Evolutionary conservation across 495 filamentous ascomycete genomes (phyloP).

Genomic region (Cetradonia linearis): DNA sequence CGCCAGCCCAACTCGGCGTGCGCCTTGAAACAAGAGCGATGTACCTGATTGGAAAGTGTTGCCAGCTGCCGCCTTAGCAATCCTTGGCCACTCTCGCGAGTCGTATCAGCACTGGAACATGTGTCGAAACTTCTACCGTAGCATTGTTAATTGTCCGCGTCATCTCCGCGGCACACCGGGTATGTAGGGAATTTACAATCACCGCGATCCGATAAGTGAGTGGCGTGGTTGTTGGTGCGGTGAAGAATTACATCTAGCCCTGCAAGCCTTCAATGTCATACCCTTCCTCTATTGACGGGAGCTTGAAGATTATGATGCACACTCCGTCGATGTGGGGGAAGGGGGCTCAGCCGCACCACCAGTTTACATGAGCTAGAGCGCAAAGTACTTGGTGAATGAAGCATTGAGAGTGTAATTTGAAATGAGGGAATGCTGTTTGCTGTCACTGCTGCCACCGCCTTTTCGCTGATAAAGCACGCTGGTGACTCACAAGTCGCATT

Average conservation of each 20-base stretch:
- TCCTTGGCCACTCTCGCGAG: background rate
- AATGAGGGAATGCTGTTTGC: slow-evolving; percentile 1
- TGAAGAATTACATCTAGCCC: background rate
- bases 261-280: background rate
- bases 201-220: background rate
- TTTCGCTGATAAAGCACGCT: slow-evolving; percentile 17
- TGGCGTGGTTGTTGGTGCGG: background rate
- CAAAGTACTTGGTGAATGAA: background rate
- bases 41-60: slow-evolving; percentile 5
- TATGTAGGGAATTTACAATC: slow-evolving; percentile 1
- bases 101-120: slow-evolving; percentile 2
- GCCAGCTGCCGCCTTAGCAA: background rate
- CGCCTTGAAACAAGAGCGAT: background rate
- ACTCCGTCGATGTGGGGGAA: slow-evolving; percentile 4
- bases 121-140: slow-evolving; percentile 4
- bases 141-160: slow-evolving; percentile 6
- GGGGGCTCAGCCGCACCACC: slow-evolving; percentile 9
- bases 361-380: slow-evolving; percentile 4
- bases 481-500: background rate
- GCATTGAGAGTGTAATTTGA: background rate
- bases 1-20: slow-evolving; percentile 4
- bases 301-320: slow-evolving; percentile 12
- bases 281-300: background rate
- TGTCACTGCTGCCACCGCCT: slow-evolving; percentile 20
- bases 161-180: slow-evolving; percentile 17